Evolutionary conservation across 768 basidiomycete genomes (phyloP), one percentile per base, ranked within the genome.

Genomic region (Lactarius psammicola): DNA sequence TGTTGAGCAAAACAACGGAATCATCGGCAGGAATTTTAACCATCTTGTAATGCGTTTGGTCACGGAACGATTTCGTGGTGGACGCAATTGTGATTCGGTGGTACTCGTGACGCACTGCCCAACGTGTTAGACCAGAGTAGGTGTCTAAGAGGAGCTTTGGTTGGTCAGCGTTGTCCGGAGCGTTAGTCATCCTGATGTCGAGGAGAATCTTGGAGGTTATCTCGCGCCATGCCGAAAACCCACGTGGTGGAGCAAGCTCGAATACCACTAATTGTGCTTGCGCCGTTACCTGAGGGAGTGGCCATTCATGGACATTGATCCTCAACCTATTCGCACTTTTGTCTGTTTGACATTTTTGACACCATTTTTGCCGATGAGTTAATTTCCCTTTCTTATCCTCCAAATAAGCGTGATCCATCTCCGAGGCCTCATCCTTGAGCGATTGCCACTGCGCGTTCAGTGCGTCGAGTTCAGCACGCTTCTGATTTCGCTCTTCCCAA

Each of bases 291-390:
- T 17, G 49, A 2, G 49, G 49, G 6, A 51, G 26, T 51, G 49
- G 49, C 49, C 49, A 51, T 51, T 51, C 49, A 10, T 56, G 53
- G n/a, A 62, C 53, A 30, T 33, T 33, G 36, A 62, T 62, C 20
- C 3, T 34, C 49, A 51, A 26, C 49, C 0, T 15, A 3, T 13
- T 13, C 13, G 49, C 49, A 4, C 4, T 6, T 7, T 51, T 51
- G 4, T 51, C 26, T 7, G 2, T 2, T 51, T 26, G 49, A 23
- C 49, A 51, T 17, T 26, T 51, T 28, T 15, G 13, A 26, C 49
- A 51, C 1, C 1, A 6, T 51, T 26, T 26, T 5, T 6, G 0
- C 10, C 34, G 17, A 26, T 51, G 61, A 13, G 3, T 23, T 0
- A 20, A 3, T 4, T n/a, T 46, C 46, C 17, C 31, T 2, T 4